phyloP scores from a whole-genome alignment of 2,329 filamentous ascomycete species.

The Tolypocladium tropicale region DNA sequence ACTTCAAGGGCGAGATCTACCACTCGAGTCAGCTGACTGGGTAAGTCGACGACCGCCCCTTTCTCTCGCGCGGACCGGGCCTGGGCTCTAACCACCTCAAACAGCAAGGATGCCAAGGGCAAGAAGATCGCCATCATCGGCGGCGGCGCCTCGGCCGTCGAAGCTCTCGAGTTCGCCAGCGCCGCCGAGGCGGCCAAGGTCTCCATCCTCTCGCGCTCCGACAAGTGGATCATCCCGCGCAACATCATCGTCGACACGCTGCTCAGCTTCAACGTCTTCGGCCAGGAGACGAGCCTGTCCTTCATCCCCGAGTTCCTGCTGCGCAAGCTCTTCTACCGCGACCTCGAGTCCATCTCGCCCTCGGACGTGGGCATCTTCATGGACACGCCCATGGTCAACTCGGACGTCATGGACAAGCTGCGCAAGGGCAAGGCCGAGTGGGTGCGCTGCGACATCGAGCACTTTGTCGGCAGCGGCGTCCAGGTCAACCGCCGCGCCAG shows the following conservation, averaged over 20 bases:
- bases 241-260: constrained; percentile 66
- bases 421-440: constrained; percentile 63
- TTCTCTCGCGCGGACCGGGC: no score
- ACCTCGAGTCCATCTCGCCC: constrained; percentile 64
- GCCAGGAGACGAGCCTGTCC: constrained; percentile 63
- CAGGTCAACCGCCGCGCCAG: constrained; percentile 60
- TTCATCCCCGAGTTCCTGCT: constrained; percentile 71
- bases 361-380: constrained; percentile 65
- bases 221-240: constrained; percentile 82
- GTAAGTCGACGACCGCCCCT: no score
- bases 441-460: constrained; percentile 70
- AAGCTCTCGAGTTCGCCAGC: constrained; percentile 71
- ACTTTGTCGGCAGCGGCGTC: constrained; percentile 53
- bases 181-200: constrained; percentile 56
- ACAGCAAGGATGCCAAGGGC: constrained; percentile 54
- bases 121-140: constrained; percentile 72
- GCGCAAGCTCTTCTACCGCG: constrained; percentile 72
- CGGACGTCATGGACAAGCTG: constrained; percentile 66
- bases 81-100: constrained; percentile 10
- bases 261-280: constrained; percentile 68
- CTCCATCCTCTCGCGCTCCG: constrained; percentile 63
- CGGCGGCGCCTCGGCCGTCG: constrained; percentile 71
- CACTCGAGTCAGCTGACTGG: constrained; percentile 69
- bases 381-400: constrained; percentile 82
- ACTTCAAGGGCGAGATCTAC: constrained; percentile 61